Evolutionary conservation across 140 eudicot species (phyloP).

Genomic region (Ambrosia hybrid): DNA sequence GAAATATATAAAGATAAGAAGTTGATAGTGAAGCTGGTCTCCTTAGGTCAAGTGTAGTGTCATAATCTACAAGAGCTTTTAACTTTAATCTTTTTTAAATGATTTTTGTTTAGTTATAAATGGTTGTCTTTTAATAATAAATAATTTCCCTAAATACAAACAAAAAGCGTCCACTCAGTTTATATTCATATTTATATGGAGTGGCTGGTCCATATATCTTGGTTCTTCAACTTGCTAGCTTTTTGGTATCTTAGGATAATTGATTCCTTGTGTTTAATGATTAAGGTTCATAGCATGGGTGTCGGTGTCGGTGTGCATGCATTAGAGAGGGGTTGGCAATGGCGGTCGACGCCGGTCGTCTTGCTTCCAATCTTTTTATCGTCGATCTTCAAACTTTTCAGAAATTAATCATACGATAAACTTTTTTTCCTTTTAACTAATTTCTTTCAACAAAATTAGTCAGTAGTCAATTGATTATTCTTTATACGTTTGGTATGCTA

Average conservation of each 20-base stretch:
- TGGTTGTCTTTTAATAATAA: slow-evolving; percentile 10
- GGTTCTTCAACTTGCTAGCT: slow-evolving; percentile 5
- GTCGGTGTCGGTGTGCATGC: background rate
- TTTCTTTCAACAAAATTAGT: too few species aligned
- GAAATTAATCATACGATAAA: too few species aligned
- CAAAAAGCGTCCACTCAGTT: slow-evolving; percentile 14
- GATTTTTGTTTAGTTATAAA: slow-evolving; percentile 12
- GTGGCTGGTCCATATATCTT: slow-evolving; percentile 17
- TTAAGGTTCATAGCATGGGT: slow-evolving; percentile 6
- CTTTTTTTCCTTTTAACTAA: too few species aligned
- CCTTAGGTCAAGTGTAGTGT: too few species aligned
- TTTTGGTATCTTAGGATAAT: slow-evolving; percentile 4
- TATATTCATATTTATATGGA: background rate
- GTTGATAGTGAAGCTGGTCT: background rate
- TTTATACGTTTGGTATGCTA: too few species aligned
- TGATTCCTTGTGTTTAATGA: slow-evolving; percentile 7
- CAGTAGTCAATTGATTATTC: too few species aligned
- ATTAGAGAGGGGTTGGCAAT: background rate
- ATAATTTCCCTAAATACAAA: slow-evolving; percentile 10
- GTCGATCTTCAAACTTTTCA: too few species aligned
- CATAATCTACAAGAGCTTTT: background rate
- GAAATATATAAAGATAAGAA: background rate
- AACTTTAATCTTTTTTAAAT: background rate
- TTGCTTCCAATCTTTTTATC: background rate
- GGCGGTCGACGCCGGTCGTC: background rate